These are phyloP conservation scores for Cutaneotrichosporon cyanovorans DNA, from an alignment of 1,284 basidiomycete species.

Conservation along the genomic window DNA sequence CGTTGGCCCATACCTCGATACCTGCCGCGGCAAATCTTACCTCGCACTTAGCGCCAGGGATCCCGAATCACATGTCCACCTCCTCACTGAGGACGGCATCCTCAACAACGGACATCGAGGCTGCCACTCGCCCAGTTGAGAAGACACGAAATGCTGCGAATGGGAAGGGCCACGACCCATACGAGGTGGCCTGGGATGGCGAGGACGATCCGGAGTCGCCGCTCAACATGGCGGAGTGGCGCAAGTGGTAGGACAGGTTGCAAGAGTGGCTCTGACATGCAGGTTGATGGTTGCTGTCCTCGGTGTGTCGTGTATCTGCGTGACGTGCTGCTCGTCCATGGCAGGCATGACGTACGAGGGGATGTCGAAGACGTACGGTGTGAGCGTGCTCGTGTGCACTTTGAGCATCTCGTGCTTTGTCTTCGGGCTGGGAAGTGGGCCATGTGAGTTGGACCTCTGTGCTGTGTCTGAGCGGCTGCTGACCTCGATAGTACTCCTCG, in stretches of 20 bases:
- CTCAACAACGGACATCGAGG: too few species aligned
- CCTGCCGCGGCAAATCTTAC: too few species aligned
- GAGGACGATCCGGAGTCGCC: conserved; percentile 31
- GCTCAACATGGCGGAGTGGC: conserved; percentile 28
- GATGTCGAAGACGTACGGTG: conserved; percentile 55
- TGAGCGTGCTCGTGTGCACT: conserved; percentile 61
- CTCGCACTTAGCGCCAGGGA: too few species aligned
- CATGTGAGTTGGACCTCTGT: conserved; percentile 29
- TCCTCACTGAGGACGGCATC: too few species aligned
- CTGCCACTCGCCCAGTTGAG: too few species aligned
- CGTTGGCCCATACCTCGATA: too few species aligned
- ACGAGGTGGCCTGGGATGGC: conserved; percentile 34
- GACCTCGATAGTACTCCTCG: conserved; percentile 49
- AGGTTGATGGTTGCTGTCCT: conserved; percentile 30
- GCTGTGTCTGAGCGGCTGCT: neutral
- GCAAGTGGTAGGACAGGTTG: conserved; percentile 31
- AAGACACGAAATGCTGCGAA: too few species aligned
- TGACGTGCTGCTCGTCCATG: conserved; percentile 64
- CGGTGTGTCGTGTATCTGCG: conserved; percentile 48
- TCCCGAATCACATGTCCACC: too few species aligned
- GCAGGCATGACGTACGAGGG: conserved; percentile 61
- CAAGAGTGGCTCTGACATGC: neutral
- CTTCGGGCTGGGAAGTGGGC: conserved; percentile 51
- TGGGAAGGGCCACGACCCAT: conserved; percentile 10
- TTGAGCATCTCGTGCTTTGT: conserved; percentile 63